Base-by-base conservation (phyloP, 345 rosid species). In the Nasturtium officinale region DNA sequence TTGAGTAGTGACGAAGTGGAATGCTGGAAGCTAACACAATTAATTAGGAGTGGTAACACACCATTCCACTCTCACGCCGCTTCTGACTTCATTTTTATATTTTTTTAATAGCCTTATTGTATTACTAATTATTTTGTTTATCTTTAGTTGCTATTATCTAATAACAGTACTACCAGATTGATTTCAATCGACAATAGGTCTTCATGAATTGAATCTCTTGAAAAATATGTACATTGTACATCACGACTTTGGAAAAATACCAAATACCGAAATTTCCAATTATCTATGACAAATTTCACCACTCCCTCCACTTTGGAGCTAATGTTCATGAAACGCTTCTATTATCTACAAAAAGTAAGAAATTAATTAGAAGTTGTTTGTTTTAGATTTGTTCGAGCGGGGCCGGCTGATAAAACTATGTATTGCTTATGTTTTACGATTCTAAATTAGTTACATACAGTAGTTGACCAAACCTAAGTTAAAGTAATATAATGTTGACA, bases 31-130 rank as follows among this genome's bases (percentile, higher is more conserved):
- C 48, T 16, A 50, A 54, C 77, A 45, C 65, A 63, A 54, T 71
- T 33, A 9, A 46, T 45, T 32, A 54, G 40, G 71, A 73, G 71
- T 73, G 77, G 65, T 65, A 46, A 46, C 72, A 74, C 60, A 74
- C 78, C 78, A 38, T 59, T 74, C 53, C 61, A 12, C 77, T 47
- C 58, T 50, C 78, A 66, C 52, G 72, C 66, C 43, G 67, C 61
- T 51, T 61, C 3, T 5, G 5, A 15, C 17, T 37, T 71, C 9
- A 8, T 32, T 30, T 68, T 30, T 45, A 1, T 23, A 13, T 56
- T 26, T n/a, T 26, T 23, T n/a, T 32, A 17, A 9, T 54, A 7
- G 3, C 0, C 3, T 54, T 23, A 1, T 10, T 51, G 5, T 48
- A 33, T 33, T 2, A 33, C 37, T 33, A 33, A 7, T 8, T 33